A percentile compares a stretch with the other conserved stretches of the same genome.
Evolutionary conservation across 192 early-diverging fungal species (phyloP).

Genomic region (Coemansia aciculifera): DNA sequence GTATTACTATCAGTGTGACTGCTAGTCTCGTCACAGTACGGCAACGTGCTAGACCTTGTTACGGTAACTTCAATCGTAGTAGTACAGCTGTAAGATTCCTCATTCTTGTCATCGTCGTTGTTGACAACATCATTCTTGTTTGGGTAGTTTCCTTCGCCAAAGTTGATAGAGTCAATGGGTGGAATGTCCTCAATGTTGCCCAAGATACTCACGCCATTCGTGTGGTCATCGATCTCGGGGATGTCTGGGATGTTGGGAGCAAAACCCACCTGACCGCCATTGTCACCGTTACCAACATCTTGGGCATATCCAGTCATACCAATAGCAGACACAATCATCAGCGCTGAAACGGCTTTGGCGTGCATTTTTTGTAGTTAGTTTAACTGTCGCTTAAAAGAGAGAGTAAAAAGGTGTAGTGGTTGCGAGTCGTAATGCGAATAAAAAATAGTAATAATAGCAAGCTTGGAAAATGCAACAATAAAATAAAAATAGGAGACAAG

Average conservation of each 20-base stretch:
- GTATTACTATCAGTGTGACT: neutral
- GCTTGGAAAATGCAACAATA: neutral
- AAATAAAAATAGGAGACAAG: neutral
- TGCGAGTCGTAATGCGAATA: neutral
- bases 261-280: neutral
- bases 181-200: neutral
- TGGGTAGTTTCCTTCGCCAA: neutral
- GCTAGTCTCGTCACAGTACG: slow-evolving; percentile 5
- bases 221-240: neutral
- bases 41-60: neutral
- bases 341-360: neutral
- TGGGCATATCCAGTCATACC: neutral
- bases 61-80: neutral
- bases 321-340: neutral
- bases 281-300: neutral
- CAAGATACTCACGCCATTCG: neutral
- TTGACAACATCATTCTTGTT: neutral
- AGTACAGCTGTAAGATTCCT: neutral
- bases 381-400: neutral
- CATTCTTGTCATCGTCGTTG: neutral
- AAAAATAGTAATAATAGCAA: neutral
- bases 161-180: neutral
- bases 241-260: neutral
- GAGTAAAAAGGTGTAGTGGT: neutral
- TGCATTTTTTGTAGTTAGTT: slow-evolving; percentile 8